A percentile compares a stretch with the other conserved stretches of the same genome.
Conservation (phyloP, 805 yeast genomes). For the Scheffersomyces stipitis region DNA sequence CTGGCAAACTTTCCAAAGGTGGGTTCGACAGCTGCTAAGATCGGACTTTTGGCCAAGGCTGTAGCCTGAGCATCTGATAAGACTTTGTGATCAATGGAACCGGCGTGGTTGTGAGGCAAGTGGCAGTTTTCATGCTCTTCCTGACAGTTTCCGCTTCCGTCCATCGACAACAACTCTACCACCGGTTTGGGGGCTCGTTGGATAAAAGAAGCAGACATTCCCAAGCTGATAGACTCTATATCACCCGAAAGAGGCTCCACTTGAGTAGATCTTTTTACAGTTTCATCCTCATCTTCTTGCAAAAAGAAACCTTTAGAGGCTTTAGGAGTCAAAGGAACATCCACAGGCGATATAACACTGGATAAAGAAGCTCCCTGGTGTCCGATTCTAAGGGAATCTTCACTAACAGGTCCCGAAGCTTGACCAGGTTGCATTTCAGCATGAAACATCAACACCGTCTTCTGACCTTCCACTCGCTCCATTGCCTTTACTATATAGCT, state of each 20-base stretch:
- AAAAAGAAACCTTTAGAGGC: neutral
- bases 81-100: conserved; percentile 22
- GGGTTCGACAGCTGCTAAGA: conserved; percentile 61
- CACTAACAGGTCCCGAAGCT: neutral
- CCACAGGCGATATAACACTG: too few species aligned
- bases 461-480: conserved; percentile 55
- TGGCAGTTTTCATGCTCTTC: conserved; percentile 31
- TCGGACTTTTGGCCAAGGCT: conserved; percentile 56
- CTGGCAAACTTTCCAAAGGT: conserved; percentile 46
- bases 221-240: conserved; percentile 34
- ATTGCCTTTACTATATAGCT: conserved; percentile 68
- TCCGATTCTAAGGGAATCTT: too few species aligned
- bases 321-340: too few species aligned
- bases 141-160: conserved; percentile 8
- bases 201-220: conserved; percentile 41
- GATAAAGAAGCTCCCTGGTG: neutral
- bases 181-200: conserved; percentile 40
- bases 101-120: conserved; percentile 31
- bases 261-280: neutral
- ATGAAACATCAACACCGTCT: conserved; percentile 85
- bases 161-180: conserved; percentile 25
- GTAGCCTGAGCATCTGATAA: conserved; percentile 51
- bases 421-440: conserved; percentile 77
- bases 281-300: neutral
- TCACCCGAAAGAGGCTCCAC: conserved; percentile 15